These are phyloP conservation scores for Tephrocybe rancida DNA, from an alignment of 768 basidiomycete species.

Conservation along the genomic window DNA sequence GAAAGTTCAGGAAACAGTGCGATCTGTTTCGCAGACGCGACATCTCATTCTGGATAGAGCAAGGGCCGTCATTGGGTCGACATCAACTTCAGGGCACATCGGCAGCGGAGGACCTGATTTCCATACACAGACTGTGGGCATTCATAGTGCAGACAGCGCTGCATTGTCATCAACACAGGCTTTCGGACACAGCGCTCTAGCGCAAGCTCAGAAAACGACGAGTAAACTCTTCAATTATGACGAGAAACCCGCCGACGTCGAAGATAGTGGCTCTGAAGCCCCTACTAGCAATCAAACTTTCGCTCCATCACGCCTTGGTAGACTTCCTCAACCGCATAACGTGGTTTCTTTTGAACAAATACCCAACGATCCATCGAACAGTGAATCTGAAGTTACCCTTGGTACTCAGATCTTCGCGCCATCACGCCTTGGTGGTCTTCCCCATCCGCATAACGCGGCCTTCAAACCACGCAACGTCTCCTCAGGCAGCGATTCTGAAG, in stretches of 20 bases:
- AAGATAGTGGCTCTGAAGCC: conserved; percentile 12
- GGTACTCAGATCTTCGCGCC: too few relatives aligned
- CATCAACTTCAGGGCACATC: conserved; percentile 5
- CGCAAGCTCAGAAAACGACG: conserved; percentile 19
- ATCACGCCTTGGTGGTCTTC: too few relatives aligned
- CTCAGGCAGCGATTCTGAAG: too few relatives aligned
- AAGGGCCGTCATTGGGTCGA: conserved; percentile 29
- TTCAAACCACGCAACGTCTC: too few relatives aligned
- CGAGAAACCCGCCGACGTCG: neutral
- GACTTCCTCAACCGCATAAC: neutral
- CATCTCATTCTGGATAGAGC: conserved; percentile 41
- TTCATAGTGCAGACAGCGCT: neutral
- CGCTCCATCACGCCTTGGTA: conserved; percentile 33
- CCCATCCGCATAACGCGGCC: too few relatives aligned
- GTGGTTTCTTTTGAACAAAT: neutral
- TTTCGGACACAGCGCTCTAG: conserved; percentile 43
- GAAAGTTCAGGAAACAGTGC: conserved; percentile 43
- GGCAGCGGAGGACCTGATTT: conserved; percentile 8
- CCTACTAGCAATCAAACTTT: conserved; percentile 30
- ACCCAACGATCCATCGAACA: too few relatives aligned
- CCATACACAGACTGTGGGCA: conserved; percentile 18
- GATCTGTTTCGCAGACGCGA: conserved; percentile 49
- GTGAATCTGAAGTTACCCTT: too few relatives aligned
- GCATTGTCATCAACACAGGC: conserved; percentile 32
- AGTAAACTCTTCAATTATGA: conserved; percentile 10